These are phyloP conservation scores for Puccinia triticina DNA, from an alignment of 1,284 basidiomycete species.

Conservation along the genomic window DNA sequence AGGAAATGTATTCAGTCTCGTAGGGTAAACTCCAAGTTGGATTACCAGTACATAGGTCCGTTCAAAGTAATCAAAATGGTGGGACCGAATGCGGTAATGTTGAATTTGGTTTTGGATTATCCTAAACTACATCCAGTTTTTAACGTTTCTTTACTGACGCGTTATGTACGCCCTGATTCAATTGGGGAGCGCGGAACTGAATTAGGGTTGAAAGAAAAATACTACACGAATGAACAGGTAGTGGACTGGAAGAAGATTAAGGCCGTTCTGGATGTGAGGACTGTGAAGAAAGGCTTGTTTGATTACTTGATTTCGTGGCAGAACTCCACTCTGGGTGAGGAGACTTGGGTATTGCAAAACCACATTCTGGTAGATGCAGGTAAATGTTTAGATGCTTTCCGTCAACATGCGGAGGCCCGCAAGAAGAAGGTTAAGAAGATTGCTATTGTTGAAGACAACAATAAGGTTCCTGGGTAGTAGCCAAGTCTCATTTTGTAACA, in stretches of 20 bases:
- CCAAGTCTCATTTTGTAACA: no score
- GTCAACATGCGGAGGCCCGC: no score
- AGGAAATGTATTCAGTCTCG: background rate
- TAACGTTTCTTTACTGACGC: background rate
- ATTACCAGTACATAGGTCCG: background rate
- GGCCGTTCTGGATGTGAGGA: background rate
- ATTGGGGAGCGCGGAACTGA: background rate
- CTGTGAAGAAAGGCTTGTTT: background rate
- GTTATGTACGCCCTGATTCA: no score
- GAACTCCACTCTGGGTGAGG: background rate
- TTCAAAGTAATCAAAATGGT: conserved; percentile 10
- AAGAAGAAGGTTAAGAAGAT: no score
- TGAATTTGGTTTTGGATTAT: background rate
- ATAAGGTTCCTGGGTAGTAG: no score
- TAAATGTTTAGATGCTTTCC: background rate
- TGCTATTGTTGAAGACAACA: no score
- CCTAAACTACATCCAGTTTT: conserved; percentile 26
- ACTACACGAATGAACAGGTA: background rate
- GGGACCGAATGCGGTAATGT: no score
- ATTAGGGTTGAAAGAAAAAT: background rate
- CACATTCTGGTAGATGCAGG: background rate
- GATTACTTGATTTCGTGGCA: no score
- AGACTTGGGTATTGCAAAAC: background rate
- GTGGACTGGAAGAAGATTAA: background rate
- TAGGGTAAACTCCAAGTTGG: background rate